phyloP scores from a whole-genome alignment of 768 basidiomycete genomes.

The Russula earlei region DNA sequence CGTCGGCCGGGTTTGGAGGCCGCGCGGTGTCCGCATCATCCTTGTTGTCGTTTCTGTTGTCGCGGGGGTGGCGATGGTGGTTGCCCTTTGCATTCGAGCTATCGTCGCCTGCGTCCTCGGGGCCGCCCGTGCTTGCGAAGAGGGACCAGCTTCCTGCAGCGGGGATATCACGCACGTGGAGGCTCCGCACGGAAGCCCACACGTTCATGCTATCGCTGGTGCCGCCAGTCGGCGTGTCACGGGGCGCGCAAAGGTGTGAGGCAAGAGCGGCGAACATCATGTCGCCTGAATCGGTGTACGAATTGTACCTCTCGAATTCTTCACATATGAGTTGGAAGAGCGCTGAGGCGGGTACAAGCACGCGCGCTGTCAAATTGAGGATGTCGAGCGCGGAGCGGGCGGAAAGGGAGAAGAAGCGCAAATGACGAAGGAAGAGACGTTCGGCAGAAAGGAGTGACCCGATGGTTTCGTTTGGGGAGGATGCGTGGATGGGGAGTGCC shows the following conservation, averaged over 20 bases:
- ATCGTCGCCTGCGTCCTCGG: neutral
- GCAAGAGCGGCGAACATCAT: constrained; percentile 15
- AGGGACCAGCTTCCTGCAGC: constrained; percentile 13
- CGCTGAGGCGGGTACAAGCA: constrained; percentile 9
- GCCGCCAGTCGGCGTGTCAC: neutral
- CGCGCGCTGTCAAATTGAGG: constrained; percentile 5
- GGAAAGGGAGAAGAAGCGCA: constrained; percentile 13
- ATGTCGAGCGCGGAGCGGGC: constrained; percentile 15
- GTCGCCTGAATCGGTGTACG: constrained; percentile 8
- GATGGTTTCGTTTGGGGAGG: neutral
- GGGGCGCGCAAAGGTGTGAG: constrained; percentile 7
- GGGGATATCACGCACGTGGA: constrained; percentile 15
- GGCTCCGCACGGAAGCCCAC: constrained; percentile 4
- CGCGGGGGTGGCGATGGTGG: neutral
- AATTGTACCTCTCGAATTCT: constrained; percentile 5
- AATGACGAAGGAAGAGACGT: constrained; percentile 2
- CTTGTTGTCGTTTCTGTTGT: neutral
- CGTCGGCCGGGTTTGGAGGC: constrained; percentile 9
- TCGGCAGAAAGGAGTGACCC: constrained; percentile 1
- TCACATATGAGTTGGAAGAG: constrained; percentile 17
- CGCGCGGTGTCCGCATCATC: neutral
- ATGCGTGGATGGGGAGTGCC: constrained; percentile 10
- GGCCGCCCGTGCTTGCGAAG: constrained; percentile 8
- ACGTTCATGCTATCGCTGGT: neutral
- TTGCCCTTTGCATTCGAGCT: neutral